phyloP scores from a whole-genome alignment of 2,329 filamentous ascomycete genomes.

The Pseudogymnoascus sp. region DNA sequence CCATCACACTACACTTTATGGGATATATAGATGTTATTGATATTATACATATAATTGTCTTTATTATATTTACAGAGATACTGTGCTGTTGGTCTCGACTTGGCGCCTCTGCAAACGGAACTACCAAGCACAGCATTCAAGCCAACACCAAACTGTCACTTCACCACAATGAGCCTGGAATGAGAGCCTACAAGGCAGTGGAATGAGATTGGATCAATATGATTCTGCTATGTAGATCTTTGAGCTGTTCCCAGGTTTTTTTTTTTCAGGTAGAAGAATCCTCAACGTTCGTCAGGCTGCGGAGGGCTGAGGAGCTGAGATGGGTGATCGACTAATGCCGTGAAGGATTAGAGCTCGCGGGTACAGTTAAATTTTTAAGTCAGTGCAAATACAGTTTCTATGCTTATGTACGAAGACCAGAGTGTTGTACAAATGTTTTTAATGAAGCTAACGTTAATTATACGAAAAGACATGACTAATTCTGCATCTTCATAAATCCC shows the following conservation, averaged over 20 bases:
- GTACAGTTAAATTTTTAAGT: neutral
- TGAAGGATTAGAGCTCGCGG: neutral
- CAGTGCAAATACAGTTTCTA: neutral
- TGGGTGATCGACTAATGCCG: too few relatives aligned
- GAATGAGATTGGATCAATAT: too few relatives aligned
- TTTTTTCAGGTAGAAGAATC: too few relatives aligned
- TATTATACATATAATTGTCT: neutral
- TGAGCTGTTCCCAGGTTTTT: too few relatives aligned
- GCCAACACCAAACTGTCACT: too few relatives aligned
- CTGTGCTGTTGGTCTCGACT: too few relatives aligned
- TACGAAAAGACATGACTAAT: neutral
- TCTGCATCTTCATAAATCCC: conserved; percentile 13
- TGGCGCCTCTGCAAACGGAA: neutral
- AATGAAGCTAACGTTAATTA: neutral
- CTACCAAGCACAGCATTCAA: neutral
- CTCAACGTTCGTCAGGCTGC: too few relatives aligned
- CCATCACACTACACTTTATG: neutral
- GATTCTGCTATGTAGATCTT: too few relatives aligned
- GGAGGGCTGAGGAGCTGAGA: too few relatives aligned
- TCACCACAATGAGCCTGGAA: too few relatives aligned
- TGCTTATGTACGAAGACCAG: neutral
- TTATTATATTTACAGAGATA: too few relatives aligned
- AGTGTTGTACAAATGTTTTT: neutral
- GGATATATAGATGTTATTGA: neutral
- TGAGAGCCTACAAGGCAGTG: too few relatives aligned